A percentile compares a stretch with the other conserved stretches of the same genome.
Conservation (phyloP, 345 rosid genomes). For the Aurinia saxatilis region DNA sequence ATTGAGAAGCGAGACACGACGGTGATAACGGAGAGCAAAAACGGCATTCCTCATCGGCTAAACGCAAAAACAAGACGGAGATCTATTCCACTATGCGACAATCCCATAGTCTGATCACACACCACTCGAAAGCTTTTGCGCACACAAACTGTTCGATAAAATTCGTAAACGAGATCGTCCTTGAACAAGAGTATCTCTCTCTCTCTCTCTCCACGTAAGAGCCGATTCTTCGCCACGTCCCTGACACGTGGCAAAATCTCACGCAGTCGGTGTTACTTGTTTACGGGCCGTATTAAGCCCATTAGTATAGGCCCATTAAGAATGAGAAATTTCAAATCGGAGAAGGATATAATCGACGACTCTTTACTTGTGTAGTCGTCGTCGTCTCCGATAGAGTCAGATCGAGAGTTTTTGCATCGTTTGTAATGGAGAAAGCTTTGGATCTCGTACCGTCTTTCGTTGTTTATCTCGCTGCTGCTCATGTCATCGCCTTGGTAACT, state of each 20-base stretch:
- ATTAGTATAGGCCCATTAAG: neutral
- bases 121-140: neutral
- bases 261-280: constrained; percentile 3
- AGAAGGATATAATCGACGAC: constrained; percentile 19
- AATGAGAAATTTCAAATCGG: constrained; percentile 7
- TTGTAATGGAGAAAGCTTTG: constrained; percentile 32
- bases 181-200: neutral
- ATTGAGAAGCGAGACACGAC: constrained; percentile 36
- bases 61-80: constrained; percentile 10
- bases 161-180: constrained; percentile 31
- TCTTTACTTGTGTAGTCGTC: constrained; percentile 13
- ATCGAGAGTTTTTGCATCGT: neutral
- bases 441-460: constrained; percentile 56
- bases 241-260: constrained; percentile 3
- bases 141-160: constrained; percentile 38
- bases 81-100: neutral
- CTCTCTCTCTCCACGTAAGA: constrained; percentile 18
- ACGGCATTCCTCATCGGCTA: constrained; percentile 63
- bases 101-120: constrained; percentile 15
- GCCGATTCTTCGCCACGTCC: constrained; percentile 17
- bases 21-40: constrained; percentile 43
- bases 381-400: neutral
- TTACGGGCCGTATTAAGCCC: neutral
- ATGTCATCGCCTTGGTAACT: constrained; percentile 67
- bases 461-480: constrained; percentile 64